phyloP scores from a whole-genome alignment of 768 basidiomycete species.

The Antrodiella citrinella region DNA sequence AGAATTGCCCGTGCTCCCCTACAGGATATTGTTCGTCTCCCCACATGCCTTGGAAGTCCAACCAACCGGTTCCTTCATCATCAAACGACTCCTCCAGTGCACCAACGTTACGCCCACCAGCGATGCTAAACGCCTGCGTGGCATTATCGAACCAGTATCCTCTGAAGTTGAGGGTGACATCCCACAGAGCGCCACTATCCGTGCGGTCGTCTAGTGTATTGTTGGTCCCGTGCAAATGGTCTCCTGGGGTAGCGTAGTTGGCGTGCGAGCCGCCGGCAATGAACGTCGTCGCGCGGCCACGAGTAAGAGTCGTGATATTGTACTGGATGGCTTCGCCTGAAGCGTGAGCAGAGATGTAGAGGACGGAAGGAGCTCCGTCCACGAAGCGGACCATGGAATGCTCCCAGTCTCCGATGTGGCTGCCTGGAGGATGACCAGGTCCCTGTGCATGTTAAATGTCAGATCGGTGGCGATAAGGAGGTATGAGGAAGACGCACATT shows the following conservation, averaged over 20 bases:
- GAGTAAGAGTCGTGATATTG: conserved; percentile 13
- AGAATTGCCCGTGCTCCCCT: conserved; percentile 18
- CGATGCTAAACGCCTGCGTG: conserved; percentile 13
- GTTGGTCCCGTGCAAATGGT: conserved; percentile 13
- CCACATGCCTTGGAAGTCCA: conserved; percentile 19
- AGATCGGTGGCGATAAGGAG: neutral
- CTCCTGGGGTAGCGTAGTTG: conserved; percentile 20
- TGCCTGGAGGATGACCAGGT: conserved; percentile 19
- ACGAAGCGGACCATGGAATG: conserved; percentile 27
- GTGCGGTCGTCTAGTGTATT: conserved; percentile 18
- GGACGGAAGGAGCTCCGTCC: conserved; percentile 18
- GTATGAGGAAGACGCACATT: conserved; percentile 2
- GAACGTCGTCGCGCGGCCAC: conserved; percentile 19
- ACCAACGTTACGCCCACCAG: conserved; percentile 8
- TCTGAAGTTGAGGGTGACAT: conserved; percentile 21
- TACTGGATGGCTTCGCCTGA: conserved; percentile 22
- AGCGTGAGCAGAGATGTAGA: conserved; percentile 25
- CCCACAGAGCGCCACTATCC: conserved; percentile 21
- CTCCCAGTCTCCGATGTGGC: conserved; percentile 29
- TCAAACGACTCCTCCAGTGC: conserved; percentile 8
- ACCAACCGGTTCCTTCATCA: conserved; percentile 19
- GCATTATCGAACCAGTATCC: conserved; percentile 20
- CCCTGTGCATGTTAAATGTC: conserved; percentile 6
- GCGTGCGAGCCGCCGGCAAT: conserved; percentile 22
- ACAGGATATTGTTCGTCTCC: conserved; percentile 21